Base-by-base conservation (phyloP, 192 early-diverging fungal genomes). In the Coemansia sp. region DNA sequence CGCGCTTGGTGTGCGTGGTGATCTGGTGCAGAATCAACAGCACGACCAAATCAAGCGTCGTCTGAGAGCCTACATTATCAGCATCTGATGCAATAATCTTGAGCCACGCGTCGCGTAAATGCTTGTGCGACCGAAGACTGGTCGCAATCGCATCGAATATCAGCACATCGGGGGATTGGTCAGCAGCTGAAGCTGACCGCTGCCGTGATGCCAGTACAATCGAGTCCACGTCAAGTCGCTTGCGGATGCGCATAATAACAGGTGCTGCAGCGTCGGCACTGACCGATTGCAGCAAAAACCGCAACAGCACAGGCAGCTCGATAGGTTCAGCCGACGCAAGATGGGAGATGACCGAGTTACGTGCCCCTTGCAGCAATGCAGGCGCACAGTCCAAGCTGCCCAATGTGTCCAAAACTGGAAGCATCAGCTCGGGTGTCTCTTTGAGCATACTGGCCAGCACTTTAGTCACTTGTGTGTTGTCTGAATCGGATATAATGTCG, bases 401-500 rank as follows among this genome's bases (percentile, higher is more conserved):
- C 11, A 93, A 63, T 0, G 91, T 83, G 54, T 93, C 91, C 47
- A 93, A 60, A 17, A 89, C 88, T 0, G 89, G 84, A 4, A 90
- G 86, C 52, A 83, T 86, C 2, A 91, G 71, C 51, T 83, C 84
- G 23, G 81, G 73, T 35, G 85, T 70, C 17, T 81, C 67, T 14
- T 75, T 73, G 79, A 91, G 85, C 66, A 88, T 71, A 0, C 83
- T 82, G 10, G 84, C 85, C 24, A 93, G 66, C 37, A 84, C 84
- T 29, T 68, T 68, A 1, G 88, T 85, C 5, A 89, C 81, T 72
- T 85, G 81, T 53, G 73, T 76, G 53, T 86, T 87, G 67, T 90
- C 88, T 17, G 86, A 81, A 60, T 93, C 90, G 4, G 83, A 85
- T 12, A 93, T 67, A 41, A 93, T 90, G 52, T 93, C 88, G 1